Percentiles rank a stretch among this genome's conserved stretches.
Evolutionary conservation across 805 yeast genomes (phyloP).

Genomic region (Maudiozyma pseudohumilis): DNA sequence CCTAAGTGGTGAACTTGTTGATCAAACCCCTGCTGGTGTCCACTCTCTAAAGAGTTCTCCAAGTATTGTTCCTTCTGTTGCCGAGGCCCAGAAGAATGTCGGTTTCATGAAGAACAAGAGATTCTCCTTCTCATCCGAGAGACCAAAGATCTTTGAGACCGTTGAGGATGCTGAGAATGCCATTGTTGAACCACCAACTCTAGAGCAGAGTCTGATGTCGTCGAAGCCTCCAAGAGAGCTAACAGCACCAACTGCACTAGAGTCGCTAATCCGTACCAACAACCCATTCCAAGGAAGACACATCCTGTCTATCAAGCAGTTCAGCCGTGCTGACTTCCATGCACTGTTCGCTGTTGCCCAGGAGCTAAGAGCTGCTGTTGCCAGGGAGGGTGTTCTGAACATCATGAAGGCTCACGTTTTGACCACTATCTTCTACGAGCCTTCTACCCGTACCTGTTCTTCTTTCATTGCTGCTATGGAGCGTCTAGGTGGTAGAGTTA

Average conservation of each 20-base stretch:
- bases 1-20: constrained; percentile 69
- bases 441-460: constrained; percentile 92
- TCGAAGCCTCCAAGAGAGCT: constrained; percentile 64
- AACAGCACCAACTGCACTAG: constrained; percentile 70
- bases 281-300: constrained; percentile 88
- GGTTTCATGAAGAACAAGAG: constrained; percentile 20
- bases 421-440: constrained; percentile 95
- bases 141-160: constrained; percentile 28
- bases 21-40: constrained; percentile 51
- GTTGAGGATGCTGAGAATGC: constrained; percentile 38
- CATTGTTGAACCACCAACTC: constrained; percentile 40
- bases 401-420: constrained; percentile 81
- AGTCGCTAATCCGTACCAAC: constrained; percentile 64
- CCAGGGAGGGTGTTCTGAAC: constrained; percentile 90
- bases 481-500: constrained; percentile 96
- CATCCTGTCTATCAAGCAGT: constrained; percentile 78
- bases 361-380: constrained; percentile 94
- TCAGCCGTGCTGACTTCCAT: constrained; percentile 82
- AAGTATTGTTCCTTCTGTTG: constrained; percentile 22
- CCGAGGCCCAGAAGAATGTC: constrained; percentile 26
- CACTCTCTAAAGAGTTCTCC: constrained; percentile 40
- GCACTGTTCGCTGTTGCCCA: constrained; percentile 92
- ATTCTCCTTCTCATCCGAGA: constrained; percentile 42
- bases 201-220: constrained; percentile 45
- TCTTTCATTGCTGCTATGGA: constrained; percentile 99